phyloP scores from a whole-genome alignment of 2,329 filamentous ascomycete species.

The Herpotrichia juniperi region DNA sequence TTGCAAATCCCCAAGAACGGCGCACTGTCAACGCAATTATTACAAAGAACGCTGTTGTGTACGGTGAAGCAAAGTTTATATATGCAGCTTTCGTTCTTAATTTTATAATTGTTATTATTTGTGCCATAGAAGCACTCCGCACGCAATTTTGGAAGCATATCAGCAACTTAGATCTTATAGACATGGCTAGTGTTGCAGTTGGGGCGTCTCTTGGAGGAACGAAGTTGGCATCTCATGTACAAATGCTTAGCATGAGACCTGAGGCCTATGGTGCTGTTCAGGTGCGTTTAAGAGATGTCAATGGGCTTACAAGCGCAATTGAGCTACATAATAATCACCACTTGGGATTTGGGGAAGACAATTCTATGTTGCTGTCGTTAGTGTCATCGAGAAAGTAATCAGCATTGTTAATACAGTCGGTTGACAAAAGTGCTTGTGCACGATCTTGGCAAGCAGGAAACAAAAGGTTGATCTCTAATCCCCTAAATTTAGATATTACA shows the following conservation, averaged over 20 bases:
- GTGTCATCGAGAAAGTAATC: too few relatives aligned
- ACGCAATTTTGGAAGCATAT: constrained; percentile 3
- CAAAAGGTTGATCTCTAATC: too few relatives aligned
- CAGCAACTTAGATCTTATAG: constrained; percentile 2
- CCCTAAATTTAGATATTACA: too few relatives aligned
- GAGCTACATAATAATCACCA: too few relatives aligned
- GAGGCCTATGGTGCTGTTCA: too few relatives aligned
- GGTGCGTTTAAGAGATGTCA: too few relatives aligned
- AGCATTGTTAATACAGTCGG: too few relatives aligned
- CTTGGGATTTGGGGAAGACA: too few relatives aligned
- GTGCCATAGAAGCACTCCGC: background rate
- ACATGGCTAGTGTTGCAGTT: constrained; percentile 5
- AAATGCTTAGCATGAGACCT: background rate
- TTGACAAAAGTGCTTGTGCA: too few relatives aligned
- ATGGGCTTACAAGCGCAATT: too few relatives aligned
- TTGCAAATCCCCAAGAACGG: background rate
- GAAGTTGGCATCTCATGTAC: constrained; percentile 2
- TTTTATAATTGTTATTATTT: constrained; percentile 2
- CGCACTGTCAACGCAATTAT: constrained; percentile 1
- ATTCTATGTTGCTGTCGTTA: too few relatives aligned
- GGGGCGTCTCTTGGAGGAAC: constrained; percentile 2
- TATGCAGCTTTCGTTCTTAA: constrained; percentile 3
- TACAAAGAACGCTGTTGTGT: background rate
- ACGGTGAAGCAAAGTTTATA: constrained; percentile 8
- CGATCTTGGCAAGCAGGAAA: too few relatives aligned